A percentile compares a stretch with the other conserved stretches of the same genome.
Evolutionary conservation across 495 filamentous ascomycete genomes (phyloP).

Genomic region (Baudoinia panamericana): DNA sequence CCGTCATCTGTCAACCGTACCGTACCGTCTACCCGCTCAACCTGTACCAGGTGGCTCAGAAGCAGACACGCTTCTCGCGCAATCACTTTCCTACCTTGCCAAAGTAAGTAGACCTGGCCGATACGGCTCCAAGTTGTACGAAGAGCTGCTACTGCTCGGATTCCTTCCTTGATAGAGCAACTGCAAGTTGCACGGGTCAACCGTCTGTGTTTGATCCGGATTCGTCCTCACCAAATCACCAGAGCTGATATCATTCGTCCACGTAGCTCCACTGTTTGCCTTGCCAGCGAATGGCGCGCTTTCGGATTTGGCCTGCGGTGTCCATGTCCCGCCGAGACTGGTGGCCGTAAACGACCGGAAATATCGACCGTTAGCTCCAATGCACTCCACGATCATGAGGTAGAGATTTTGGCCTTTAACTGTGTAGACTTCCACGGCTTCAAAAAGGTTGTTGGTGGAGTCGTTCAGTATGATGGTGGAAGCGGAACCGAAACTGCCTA

Average conservation of each 20-base stretch:
- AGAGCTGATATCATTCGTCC: slow-evolving; percentile 53
- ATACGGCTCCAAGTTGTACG: slow-evolving; percentile 15
- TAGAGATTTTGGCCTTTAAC: slow-evolving; percentile 39
- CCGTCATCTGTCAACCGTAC: no score
- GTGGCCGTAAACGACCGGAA: slow-evolving; percentile 51
- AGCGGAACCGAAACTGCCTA: slow-evolving; percentile 40
- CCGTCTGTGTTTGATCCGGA: slow-evolving; percentile 43
- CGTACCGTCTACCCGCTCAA: no score
- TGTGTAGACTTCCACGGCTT: slow-evolving; percentile 52
- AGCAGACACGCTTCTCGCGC: no score
- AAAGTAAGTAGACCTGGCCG: slow-evolving; percentile 18
- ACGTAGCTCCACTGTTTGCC: slow-evolving; percentile 46
- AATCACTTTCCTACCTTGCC: slow-evolving; percentile 1
- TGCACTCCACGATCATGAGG: slow-evolving; percentile 53
- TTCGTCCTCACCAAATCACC: slow-evolving; percentile 44
- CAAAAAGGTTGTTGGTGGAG: slow-evolving; percentile 43
- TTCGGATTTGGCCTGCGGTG: slow-evolving; percentile 39
- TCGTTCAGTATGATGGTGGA: slow-evolving; percentile 40
- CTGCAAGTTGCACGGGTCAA: slow-evolving; percentile 19
- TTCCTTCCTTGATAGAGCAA: slow-evolving; percentile 18
- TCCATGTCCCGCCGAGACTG: slow-evolving; percentile 42
- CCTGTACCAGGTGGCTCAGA: no score
- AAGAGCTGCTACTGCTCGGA: slow-evolving; percentile 2
- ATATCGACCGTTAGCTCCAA: slow-evolving; percentile 43
- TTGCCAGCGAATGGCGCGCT: slow-evolving; percentile 46